A percentile compares a stretch with the other conserved stretches of the same genome.
Evolutionary conservation across 2,329 filamentous ascomycete genomes (phyloP).

Genomic region (Rachicladosporium sp.): DNA sequence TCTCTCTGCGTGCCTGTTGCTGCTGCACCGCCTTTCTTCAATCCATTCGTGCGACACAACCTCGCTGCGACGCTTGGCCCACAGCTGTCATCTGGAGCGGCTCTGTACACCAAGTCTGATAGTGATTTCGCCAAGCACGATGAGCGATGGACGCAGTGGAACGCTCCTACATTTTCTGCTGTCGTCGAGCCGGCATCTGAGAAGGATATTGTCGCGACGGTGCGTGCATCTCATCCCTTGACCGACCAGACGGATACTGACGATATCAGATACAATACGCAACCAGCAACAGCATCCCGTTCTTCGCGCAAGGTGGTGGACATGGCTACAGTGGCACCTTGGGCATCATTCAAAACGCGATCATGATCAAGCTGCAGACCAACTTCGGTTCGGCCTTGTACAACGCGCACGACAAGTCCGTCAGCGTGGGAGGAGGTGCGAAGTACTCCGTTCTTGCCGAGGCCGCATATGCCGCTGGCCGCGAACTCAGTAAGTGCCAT

Average conservation of each 20-base stretch:
- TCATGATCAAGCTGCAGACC: conserved; percentile 8
- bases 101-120: not conserved
- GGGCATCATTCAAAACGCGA: conserved; percentile 4
- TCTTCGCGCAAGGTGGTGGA: conserved; percentile 3
- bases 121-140: not conserved
- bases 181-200: not conserved
- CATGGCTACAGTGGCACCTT: conserved; percentile 6
- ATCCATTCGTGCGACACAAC: not conserved
- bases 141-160: not conserved
- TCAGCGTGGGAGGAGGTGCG: conserved; percentile 3
- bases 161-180: not conserved
- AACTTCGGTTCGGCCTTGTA: conserved; percentile 5
- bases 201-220: not conserved
- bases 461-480: not conserved
- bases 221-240: not conserved
- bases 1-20: not conserved
- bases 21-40: not conserved
- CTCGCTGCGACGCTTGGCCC: not conserved
- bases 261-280: conserved; percentile 3
- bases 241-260: not conserved
- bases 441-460: not conserved
- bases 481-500: conserved; percentile 1
- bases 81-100: not conserved
- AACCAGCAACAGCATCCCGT: not conserved
- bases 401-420: not conserved